These are phyloP conservation scores for Trametes meyenii DNA, from an alignment of 768 basidiomycete genomes.

Conservation along the genomic window DNA sequence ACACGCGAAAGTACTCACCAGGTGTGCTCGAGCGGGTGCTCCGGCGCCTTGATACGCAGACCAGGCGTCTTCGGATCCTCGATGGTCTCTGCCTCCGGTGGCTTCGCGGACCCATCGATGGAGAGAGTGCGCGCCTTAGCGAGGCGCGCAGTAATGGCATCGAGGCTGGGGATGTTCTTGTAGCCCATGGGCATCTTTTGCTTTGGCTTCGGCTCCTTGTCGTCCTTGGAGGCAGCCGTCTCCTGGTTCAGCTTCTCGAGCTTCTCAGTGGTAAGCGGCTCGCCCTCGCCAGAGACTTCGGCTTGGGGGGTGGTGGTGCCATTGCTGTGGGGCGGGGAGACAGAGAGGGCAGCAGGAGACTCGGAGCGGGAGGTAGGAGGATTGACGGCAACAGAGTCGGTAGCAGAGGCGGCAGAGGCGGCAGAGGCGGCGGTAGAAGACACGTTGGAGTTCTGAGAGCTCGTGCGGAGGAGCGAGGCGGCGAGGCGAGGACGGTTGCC, in stretches of 20 bases:
- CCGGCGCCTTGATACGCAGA: conserved; percentile 63
- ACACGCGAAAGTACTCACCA: conserved; percentile 55
- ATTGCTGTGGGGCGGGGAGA: conserved; percentile 50
- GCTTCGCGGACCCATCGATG: conserved; percentile 61
- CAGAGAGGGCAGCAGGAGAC: conserved; percentile 59
- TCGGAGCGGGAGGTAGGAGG: conserved; percentile 65
- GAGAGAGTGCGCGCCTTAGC: conserved; percentile 69
- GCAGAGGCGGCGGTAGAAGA: conserved; percentile 36
- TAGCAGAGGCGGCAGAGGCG: conserved; percentile 33
- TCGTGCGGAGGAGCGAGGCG: conserved; percentile 71
- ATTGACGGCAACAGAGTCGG: conserved; percentile 70
- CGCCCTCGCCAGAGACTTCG: conserved; percentile 38
- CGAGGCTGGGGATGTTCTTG: conserved; percentile 86
- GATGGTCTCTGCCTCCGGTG: conserved; percentile 77
- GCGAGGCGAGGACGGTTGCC: conserved; percentile 68
- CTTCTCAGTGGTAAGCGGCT: conserved; percentile 66
- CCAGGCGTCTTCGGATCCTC: conserved; percentile 86
- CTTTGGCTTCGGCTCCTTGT: conserved; percentile 35
- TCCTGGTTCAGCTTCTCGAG: conserved; percentile 67
- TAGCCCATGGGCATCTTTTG: conserved; percentile 61
- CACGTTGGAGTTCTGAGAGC: conserved; percentile 52
- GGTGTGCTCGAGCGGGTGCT: conserved; percentile 82
- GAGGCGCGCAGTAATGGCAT: conserved; percentile 81
- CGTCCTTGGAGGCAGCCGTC: conserved; percentile 31
- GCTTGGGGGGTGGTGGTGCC: conserved; percentile 43